Evolutionary conservation across 1,139 yeast species (phyloP).

Genomic region (Ogataea hybrid): DNA sequence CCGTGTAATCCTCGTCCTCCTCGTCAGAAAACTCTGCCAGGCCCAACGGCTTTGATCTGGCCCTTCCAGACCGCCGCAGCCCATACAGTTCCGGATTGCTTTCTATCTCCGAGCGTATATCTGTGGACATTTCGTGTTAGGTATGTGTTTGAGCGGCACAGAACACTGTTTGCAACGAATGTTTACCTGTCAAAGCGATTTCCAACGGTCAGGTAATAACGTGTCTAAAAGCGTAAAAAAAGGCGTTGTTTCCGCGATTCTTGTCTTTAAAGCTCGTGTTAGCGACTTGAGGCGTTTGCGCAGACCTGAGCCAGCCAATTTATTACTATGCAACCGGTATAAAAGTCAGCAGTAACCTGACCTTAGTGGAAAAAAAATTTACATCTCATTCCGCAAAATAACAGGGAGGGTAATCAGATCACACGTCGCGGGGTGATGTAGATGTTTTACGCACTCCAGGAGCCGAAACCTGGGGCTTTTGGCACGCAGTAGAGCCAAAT

Average conservation of each 20-base stretch:
- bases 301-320: neutral
- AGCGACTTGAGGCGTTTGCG: neutral
- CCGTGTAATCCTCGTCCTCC: conserved; percentile 34
- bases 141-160: neutral
- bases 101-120: conserved; percentile 44
- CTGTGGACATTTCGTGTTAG: conserved; percentile 17
- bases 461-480: neutral
- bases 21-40: conserved; percentile 24
- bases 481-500: neutral
- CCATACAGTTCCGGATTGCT: conserved; percentile 90
- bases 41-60: conserved; percentile 38
- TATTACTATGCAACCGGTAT: neutral
- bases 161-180: neutral
- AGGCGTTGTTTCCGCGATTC: neutral
- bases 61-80: conserved; percentile 80
- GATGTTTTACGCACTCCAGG: neutral
- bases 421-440: neutral
- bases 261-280: neutral
- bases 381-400: conserved; percentile 4
- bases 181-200: conserved; percentile 5
- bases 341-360: conserved; percentile 8
- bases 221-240: neutral
- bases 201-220: neutral
- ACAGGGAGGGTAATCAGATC: conserved; percentile 13
- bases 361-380: conserved; percentile 10